Percentiles rank a stretch among this genome's conserved stretches.
phyloP scores from a whole-genome alignment of 495 filamentous ascomycete genomes.

The Aspergillus nanangensis region DNA sequence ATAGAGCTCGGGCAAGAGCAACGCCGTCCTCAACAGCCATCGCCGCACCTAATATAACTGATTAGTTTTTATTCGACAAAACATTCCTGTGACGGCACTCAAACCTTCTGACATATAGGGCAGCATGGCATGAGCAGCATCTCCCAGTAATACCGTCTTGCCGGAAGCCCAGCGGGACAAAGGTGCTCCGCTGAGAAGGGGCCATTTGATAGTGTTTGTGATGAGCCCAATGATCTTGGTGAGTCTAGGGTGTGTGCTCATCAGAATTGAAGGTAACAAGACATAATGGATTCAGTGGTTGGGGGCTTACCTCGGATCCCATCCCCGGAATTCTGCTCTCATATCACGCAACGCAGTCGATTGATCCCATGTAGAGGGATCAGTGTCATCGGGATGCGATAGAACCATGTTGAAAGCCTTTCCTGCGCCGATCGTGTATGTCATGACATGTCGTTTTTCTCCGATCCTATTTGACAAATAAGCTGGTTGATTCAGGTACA shows the following conservation, averaged over 20 bases:
- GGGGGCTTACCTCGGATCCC: slow-evolving; percentile 32
- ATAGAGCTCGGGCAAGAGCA: slow-evolving; percentile 22
- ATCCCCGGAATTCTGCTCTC: slow-evolving; percentile 33
- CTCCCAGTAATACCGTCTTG: slow-evolving; percentile 37
- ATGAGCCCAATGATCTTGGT: slow-evolving; percentile 36
- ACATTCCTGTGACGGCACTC: neutral
- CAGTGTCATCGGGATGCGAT: slow-evolving; percentile 39
- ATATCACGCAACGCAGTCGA: slow-evolving; percentile 30
- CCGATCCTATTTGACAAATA: too few species aligned
- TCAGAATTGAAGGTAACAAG: neutral
- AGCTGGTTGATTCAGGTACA: too few species aligned
- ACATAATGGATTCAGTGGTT: too few species aligned
- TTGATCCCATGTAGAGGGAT: slow-evolving; percentile 35
- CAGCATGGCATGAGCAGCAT: slow-evolving; percentile 50
- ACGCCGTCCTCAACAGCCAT: slow-evolving; percentile 41
- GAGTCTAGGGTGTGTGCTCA: slow-evolving; percentile 11
- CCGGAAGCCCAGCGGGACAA: slow-evolving; percentile 29
- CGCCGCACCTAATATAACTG: slow-evolving; percentile 30
- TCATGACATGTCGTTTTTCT: slow-evolving; percentile 41
- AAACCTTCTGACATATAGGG: slow-evolving; percentile 46
- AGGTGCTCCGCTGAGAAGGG: slow-evolving; percentile 24
- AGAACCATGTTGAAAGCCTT: slow-evolving; percentile 49
- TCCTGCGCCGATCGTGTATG: slow-evolving; percentile 45
- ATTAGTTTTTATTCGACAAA: neutral
- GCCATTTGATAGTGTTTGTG: slow-evolving; percentile 36